Conservation (phyloP, 371 early-diverging fungal species). For the Gilbertella persicaria region DNA sequence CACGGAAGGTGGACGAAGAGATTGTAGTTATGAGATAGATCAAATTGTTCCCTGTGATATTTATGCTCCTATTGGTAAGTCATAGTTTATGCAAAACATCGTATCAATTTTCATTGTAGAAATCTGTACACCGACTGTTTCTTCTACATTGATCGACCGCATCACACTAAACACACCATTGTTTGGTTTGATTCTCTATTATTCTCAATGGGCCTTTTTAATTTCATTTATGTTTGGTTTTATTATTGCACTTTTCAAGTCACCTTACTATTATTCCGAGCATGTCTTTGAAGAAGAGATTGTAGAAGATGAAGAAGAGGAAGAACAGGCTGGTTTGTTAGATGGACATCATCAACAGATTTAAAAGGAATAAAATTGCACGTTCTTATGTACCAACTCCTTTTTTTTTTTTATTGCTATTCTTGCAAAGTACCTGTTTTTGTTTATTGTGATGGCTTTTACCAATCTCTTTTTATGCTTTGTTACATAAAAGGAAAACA, state of each 20-base stretch:
- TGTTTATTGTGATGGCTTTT: too few relatives aligned
- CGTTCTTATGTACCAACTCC: too few relatives aligned
- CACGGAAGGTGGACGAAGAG: slow-evolving; percentile 40
- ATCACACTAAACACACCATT: slow-evolving; percentile 57
- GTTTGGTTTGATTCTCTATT: slow-evolving; percentile 58
- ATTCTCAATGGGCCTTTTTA: slow-evolving; percentile 61
- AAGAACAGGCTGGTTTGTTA: slow-evolving; percentile 4
- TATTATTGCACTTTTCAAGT: slow-evolving; percentile 33
- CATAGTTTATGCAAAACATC: background rate
- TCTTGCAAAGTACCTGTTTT: too few relatives aligned
- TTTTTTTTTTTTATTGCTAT: too few relatives aligned
- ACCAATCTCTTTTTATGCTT: background rate
- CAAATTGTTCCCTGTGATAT: slow-evolving; percentile 65
- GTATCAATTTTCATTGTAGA: slow-evolving; percentile 20
- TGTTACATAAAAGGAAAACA: background rate
- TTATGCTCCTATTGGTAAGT: slow-evolving; percentile 53
- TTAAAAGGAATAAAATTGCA: too few relatives aligned
- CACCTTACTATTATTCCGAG: slow-evolving; percentile 10
- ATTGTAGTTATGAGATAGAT: slow-evolving; percentile 53
- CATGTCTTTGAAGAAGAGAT: slow-evolving; percentile 15
- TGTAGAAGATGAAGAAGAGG: slow-evolving; percentile 19
- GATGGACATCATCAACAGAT: slow-evolving; percentile 1
- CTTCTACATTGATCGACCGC: slow-evolving; percentile 56
- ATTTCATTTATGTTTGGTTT: slow-evolving; percentile 46
- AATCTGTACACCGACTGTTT: slow-evolving; percentile 66